phyloP scores from a whole-genome alignment of 2,329 filamentous ascomycete genomes.

The Helminthosporium solani region DNA sequence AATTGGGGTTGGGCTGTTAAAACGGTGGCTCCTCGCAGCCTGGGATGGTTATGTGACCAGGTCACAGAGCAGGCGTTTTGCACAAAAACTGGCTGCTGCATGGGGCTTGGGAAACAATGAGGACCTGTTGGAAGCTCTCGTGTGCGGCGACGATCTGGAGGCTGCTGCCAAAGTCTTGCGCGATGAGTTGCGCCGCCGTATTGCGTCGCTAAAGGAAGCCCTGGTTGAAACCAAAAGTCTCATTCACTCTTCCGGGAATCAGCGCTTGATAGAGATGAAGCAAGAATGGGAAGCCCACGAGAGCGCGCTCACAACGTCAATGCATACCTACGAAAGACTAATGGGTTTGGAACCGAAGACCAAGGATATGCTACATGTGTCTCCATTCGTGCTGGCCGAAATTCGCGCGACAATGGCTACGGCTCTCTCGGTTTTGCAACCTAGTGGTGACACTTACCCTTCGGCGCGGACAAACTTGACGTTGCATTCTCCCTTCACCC shows the following conservation, averaged over 20 bases:
- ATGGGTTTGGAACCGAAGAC: background rate
- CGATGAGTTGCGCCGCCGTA: background rate
- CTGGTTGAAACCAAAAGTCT: background rate
- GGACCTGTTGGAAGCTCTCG: constrained; percentile 3
- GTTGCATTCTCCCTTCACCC: constrained; percentile 60
- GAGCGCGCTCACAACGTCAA: background rate
- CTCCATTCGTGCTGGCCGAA: constrained; percentile 42
- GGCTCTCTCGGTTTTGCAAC: constrained; percentile 43
- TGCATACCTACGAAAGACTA: background rate
- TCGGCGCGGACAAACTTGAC: constrained; percentile 58
- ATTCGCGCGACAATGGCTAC: constrained; percentile 54
- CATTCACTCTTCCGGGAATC: background rate
- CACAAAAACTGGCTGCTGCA: constrained; percentile 10
- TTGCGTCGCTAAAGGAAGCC: background rate
- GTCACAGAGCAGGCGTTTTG: constrained; percentile 11
- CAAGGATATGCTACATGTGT: constrained; percentile 12
- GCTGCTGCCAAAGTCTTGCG: background rate
- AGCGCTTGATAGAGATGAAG: background rate
- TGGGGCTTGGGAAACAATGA: constrained; percentile 7
- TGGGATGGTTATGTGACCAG: constrained; percentile 10
- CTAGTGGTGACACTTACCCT: constrained; percentile 47
- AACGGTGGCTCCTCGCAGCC: constrained; percentile 19
- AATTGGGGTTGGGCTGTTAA: constrained; percentile 23
- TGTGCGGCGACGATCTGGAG: constrained; percentile 4
- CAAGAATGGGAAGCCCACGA: background rate